These are phyloP conservation scores for Pestalotiopsis sp. DNA, from an alignment of 2,329 filamentous ascomycete species.

Conservation along the genomic window DNA sequence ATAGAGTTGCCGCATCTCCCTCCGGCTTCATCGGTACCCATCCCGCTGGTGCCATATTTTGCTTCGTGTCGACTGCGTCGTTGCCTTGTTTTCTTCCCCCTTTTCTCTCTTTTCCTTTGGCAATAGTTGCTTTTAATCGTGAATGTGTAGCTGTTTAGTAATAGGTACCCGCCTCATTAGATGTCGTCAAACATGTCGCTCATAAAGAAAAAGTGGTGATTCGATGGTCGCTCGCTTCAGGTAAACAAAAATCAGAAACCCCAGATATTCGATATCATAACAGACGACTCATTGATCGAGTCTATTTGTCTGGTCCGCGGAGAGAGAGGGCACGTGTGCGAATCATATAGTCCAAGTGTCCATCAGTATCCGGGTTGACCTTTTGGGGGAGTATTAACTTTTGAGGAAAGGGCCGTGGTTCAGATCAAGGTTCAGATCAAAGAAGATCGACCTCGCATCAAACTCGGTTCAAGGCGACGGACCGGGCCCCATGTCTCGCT, in stretches of 20 bases:
- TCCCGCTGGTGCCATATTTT: slow-evolving; percentile 9
- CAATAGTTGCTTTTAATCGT: not conserved
- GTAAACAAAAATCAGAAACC: not conserved
- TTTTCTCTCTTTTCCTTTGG: too few relatives aligned
- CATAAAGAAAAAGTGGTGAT: not conserved
- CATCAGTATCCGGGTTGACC: not conserved
- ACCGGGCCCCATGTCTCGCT: not conserved
- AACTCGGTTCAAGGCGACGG: not conserved
- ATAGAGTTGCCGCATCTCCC: not conserved
- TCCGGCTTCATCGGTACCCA: slow-evolving; percentile 6
- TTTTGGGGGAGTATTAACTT: not conserved
- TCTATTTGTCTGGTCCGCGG: not conserved
- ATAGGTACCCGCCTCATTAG: not conserved
- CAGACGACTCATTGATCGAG: not conserved
- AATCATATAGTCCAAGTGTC: not conserved
- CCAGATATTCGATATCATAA: not conserved
- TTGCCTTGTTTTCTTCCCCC: not conserved
- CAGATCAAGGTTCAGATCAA: not conserved
- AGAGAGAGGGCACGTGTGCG: not conserved
- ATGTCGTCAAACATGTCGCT: not conserved
- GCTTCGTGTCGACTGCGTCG: not conserved
- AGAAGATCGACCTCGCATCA: not conserved
- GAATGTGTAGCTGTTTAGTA: not conserved
- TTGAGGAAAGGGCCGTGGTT: not conserved
- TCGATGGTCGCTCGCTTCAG: not conserved